phyloP scores from a whole-genome alignment of 305 asterid genomes.

The Fraxinus albicans region DNA sequence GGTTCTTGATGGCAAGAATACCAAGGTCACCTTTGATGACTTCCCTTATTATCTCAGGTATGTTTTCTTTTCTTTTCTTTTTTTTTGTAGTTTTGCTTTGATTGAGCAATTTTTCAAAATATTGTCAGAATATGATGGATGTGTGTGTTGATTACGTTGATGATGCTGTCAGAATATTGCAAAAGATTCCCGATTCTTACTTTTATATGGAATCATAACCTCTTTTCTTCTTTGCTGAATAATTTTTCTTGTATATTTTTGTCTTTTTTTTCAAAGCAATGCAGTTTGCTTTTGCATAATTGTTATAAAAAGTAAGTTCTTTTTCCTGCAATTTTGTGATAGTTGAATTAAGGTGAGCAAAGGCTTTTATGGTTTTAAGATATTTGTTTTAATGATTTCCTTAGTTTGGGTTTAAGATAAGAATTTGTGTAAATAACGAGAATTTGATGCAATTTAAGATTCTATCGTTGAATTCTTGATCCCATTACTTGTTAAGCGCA shows the following conservation, averaged over 20 bases:
- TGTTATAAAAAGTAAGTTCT: not conserved
- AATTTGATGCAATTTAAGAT: not conserved
- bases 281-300: not conserved
- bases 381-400: not conserved
- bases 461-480: not conserved
- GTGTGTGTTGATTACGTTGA: not conserved
- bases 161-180: not conserved
- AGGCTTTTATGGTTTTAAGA: not conserved
- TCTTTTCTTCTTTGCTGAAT: not conserved
- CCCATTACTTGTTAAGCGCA: not conserved
- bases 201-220: not conserved
- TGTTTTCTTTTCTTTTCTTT: not conserved
- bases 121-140: not conserved
- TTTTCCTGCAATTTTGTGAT: not conserved
- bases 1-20: constrained; percentile 32
- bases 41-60: constrained; percentile 56
- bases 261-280: not conserved
- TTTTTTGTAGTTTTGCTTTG: not conserved
- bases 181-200: not conserved
- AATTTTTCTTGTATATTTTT: not conserved
- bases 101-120: not conserved
- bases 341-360: not conserved
- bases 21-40: constrained; percentile 32
- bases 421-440: not conserved
- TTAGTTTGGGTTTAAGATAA: not conserved